phyloP scores from a whole-genome alignment of 345 rosid genomes.

The Eucalyptus albens region DNA sequence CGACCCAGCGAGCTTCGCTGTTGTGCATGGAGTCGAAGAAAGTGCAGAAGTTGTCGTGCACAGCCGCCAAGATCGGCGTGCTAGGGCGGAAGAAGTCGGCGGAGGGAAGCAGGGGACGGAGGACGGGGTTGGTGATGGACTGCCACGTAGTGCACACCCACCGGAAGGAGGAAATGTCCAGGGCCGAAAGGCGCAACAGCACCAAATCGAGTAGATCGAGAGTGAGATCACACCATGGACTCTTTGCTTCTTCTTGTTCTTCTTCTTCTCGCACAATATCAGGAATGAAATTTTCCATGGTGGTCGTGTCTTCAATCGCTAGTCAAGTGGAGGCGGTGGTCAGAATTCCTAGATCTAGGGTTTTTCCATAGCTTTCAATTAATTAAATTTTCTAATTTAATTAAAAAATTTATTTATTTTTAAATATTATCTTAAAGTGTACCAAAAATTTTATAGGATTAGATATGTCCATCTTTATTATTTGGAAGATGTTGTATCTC shows the following conservation, averaged over 20 bases:
- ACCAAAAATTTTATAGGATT: too few species aligned
- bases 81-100: background rate
- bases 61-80: background rate
- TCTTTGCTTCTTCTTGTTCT: background rate
- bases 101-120: background rate
- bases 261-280: background rate
- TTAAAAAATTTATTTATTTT: too few species aligned
- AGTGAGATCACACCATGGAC: background rate
- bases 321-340: too few species aligned
- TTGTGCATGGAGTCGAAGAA: background rate
- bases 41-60: background rate
- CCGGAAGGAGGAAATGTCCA: background rate
- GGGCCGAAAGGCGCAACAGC: background rate
- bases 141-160: background rate
- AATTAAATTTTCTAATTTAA: too few species aligned
- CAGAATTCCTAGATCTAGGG: too few species aligned
- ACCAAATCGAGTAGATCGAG: background rate
- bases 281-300: too few species aligned
- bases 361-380: too few species aligned
- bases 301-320: too few species aligned
- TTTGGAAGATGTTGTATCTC: fast-evolving
- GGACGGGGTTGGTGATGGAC: background rate
- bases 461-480: background rate
- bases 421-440: background rate
- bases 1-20: background rate